Conservation (phyloP, 306 rosid genomes). For the Citrullus colocynthis region DNA sequence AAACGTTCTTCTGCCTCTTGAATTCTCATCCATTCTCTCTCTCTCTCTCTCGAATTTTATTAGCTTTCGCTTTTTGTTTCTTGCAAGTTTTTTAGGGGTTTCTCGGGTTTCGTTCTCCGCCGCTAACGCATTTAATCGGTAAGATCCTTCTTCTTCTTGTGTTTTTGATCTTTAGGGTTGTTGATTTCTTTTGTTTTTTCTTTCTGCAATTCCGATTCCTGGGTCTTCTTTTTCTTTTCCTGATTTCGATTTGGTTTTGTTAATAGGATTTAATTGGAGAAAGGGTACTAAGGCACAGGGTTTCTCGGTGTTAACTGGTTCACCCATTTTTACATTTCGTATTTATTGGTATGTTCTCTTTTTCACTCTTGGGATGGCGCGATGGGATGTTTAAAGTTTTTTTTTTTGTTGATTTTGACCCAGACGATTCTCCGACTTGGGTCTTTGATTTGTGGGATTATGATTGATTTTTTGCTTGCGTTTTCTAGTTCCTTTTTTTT, state of each 20-base stretch:
- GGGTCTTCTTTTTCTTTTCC: background rate
- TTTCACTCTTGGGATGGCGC: background rate
- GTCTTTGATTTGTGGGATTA: background rate
- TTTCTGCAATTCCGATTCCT: background rate
- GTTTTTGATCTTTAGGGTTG: background rate
- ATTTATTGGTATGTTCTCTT: constrained; percentile 3
- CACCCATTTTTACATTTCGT: background rate
- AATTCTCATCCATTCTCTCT: background rate
- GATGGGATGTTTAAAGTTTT: background rate
- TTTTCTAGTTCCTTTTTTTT: no score
- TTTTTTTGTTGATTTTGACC: no score
- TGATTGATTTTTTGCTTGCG: no score
- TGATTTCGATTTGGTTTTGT: background rate
- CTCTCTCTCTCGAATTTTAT: background rate
- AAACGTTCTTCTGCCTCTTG: background rate
- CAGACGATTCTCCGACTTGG: background rate
- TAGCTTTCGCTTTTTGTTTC: background rate
- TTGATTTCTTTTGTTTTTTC: background rate
- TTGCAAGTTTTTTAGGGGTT: background rate
- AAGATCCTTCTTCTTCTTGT: background rate
- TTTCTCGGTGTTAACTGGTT: background rate
- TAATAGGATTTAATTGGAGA: background rate
- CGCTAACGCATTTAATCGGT: background rate
- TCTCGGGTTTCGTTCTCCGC: background rate
- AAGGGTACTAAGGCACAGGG: background rate